Evolutionary conservation across 805 yeast species (phyloP), one percentile per base, ranked within the genome.

Genomic region (Ogataea populi-albae): DNA sequence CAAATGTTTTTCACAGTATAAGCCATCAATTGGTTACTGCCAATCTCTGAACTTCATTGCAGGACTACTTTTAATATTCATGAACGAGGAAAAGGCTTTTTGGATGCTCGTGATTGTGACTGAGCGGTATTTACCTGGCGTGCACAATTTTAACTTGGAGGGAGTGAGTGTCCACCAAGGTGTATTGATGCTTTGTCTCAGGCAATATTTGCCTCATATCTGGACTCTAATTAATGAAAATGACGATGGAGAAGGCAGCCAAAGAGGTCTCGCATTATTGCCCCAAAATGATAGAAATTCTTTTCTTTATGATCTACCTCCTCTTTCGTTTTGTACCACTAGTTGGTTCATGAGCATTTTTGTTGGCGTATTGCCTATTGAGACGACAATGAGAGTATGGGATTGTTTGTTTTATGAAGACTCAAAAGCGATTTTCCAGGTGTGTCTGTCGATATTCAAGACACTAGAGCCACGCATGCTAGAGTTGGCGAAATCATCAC

Each of bases 261-360:
- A n/a, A n/a, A n/a, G n/a, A n/a, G n/a, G n/a, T n/a, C n/a, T n/a
- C n/a, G n/a, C n/a, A n/a, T n/a, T n/a, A n/a, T n/a, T n/a, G n/a
- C n/a, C n/a, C n/a, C n/a, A n/a, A n/a, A 39, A 37, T n/a, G 40
- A 41, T 32, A 50, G 46, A 34, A 53, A 54, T 61, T 49, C 69
- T 73, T 52, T 79, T 86, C 68, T 91, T 21, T 70, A 77, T 11
- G 81, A 83, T 47, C 63, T 89, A 28, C 98, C 98, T 1, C 95
- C 97, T 2, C 74, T 93, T 4, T 85, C 96, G 1, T 69, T 93
- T 30, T 93, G 95, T 47, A 93, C 98, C 1, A 91, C 96, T 0
- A 80, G 95, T 36, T 93, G 98, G 98, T 93, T 93, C 55, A 91
- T 93, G 98, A 85, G 96, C 50, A 75, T 86, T n/a, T 93, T 85